Evolutionary conservation across 1,284 basidiomycete genomes (phyloP).

Genomic region (Ganoderma sp.): DNA sequence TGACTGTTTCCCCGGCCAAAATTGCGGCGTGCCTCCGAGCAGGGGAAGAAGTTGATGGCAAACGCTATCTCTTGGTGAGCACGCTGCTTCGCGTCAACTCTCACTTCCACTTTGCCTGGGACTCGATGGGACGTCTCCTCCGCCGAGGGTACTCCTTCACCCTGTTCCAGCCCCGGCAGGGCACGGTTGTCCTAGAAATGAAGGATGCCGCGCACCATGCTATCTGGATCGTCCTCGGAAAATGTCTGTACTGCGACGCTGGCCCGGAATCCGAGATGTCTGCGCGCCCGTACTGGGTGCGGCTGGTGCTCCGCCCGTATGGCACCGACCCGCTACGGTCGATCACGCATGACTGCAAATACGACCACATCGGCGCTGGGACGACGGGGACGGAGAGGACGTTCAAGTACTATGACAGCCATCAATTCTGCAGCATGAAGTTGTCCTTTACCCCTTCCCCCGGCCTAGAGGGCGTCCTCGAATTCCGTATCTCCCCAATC

Average conservation of each 20-base stretch:
- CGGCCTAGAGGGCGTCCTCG: neutral
- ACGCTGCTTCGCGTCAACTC: neutral
- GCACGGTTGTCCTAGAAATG: neutral
- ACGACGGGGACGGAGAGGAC: neutral
- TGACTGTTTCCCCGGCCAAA: neutral
- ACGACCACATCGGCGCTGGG: neutral
- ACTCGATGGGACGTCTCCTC: neutral
- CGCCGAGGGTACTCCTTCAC: neutral
- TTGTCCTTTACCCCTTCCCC: neutral
- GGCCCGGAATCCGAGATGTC: neutral
- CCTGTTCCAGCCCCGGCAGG: neutral
- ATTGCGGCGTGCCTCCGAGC: neutral
- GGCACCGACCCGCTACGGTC: neutral
- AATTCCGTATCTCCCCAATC: no score
- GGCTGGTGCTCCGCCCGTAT: neutral
- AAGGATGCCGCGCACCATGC: neutral
- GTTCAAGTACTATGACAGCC: neutral
- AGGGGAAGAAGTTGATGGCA: neutral
- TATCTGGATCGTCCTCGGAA: neutral
- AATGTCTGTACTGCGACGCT: neutral
- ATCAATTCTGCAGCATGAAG: neutral
- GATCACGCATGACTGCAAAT: neutral
- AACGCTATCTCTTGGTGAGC: neutral
- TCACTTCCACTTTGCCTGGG: neutral
- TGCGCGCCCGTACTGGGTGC: neutral